Percentiles rank a stretch among this genome's conserved stretches.
Conservation (phyloP, 495 filamentous ascomycete species). For the Hypoxylon rickii region DNA sequence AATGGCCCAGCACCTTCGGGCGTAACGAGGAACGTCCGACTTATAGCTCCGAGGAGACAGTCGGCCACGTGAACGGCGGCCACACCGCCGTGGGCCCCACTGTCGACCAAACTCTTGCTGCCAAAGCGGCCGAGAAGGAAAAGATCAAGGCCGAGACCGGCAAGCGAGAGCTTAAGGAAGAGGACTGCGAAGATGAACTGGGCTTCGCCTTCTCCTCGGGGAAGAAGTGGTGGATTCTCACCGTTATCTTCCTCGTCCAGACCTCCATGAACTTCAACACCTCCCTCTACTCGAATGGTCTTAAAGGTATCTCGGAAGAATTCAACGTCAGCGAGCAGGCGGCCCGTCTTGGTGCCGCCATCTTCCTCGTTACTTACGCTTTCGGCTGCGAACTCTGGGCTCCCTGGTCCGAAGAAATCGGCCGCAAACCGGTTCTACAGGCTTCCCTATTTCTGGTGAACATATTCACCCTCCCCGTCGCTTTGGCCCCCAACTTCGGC, state of each 20-base stretch:
- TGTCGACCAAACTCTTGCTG: constrained; percentile 18
- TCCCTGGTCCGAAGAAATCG: constrained; percentile 79
- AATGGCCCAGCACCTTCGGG: constrained; percentile 28
- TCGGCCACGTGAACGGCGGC: constrained; percentile 22
- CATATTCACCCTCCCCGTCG: constrained; percentile 74
- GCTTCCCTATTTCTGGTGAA: constrained; percentile 72
- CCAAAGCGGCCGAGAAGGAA: constrained; percentile 27
- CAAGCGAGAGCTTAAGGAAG: constrained; percentile 64
- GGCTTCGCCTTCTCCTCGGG: constrained; percentile 65
- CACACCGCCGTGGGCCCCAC: constrained; percentile 13
- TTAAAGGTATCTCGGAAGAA: constrained; percentile 61
- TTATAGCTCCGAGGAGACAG: constrained; percentile 34
- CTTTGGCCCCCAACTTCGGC: constrained; percentile 69
- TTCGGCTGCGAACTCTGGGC: constrained; percentile 86
- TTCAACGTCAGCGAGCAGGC: constrained; percentile 68
- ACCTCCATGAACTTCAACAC: constrained; percentile 89
- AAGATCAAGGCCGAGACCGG: constrained; percentile 19
- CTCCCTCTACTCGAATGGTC: constrained; percentile 69
- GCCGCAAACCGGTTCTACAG: constrained; percentile 75
- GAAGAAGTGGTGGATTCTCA: constrained; percentile 79
- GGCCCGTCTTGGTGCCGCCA: constrained; percentile 67
- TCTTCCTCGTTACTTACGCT: constrained; percentile 75
- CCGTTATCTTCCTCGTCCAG: constrained; percentile 75
- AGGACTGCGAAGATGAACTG: constrained; percentile 66
- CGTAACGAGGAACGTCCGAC: constrained; percentile 26